Evolutionary conservation across 2,329 filamentous ascomycete genomes (phyloP).

Genomic region (Knufia petricola): DNA sequence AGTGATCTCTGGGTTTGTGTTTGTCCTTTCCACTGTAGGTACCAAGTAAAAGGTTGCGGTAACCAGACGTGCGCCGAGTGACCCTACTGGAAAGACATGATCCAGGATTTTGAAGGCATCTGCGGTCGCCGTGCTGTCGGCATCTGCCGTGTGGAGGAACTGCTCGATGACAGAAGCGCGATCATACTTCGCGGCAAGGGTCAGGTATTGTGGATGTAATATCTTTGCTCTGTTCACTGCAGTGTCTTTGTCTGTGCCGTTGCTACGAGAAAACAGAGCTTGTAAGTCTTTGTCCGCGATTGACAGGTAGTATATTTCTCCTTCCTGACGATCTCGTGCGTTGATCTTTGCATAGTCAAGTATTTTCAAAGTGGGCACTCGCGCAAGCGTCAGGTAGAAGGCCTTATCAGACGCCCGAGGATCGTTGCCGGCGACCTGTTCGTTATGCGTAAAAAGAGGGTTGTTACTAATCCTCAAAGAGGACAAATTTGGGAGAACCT

Average conservation of each 20-base stretch:
- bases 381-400: conserved; percentile 22
- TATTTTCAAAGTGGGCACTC: conserved; percentile 31
- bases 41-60: conserved; percentile 52
- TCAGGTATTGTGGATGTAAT: conserved; percentile 59
- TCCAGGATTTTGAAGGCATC: conserved; percentile 14
- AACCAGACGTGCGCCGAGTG: conserved; percentile 69
- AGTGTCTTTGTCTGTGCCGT: conserved; percentile 11
- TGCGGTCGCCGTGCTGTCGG: conserved; percentile 36
- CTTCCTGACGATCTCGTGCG: conserved; percentile 66
- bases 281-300: conserved; percentile 69
- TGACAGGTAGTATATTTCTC: conserved; percentile 87
- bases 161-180: conserved; percentile 29
- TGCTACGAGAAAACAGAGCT: conserved; percentile 29
- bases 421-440: not conserved
- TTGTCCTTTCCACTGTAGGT: conserved; percentile 15
- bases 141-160: conserved; percentile 45
- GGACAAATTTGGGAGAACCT: conserved; percentile 61
- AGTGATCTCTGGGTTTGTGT: conserved; percentile 2
- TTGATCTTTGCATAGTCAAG: conserved; percentile 52
- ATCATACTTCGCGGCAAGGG: conserved; percentile 68
- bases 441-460: conserved; percentile 58
- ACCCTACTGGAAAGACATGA: conserved; percentile 56
- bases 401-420: conserved; percentile 14
- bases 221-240: conserved; percentile 41
- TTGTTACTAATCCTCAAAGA: conserved; percentile 77